Evolutionary conservation across 371 early-diverging fungal species (phyloP), one percentile per base, ranked within the genome.

Genomic region (Syncephalastrum racemosum): DNA sequence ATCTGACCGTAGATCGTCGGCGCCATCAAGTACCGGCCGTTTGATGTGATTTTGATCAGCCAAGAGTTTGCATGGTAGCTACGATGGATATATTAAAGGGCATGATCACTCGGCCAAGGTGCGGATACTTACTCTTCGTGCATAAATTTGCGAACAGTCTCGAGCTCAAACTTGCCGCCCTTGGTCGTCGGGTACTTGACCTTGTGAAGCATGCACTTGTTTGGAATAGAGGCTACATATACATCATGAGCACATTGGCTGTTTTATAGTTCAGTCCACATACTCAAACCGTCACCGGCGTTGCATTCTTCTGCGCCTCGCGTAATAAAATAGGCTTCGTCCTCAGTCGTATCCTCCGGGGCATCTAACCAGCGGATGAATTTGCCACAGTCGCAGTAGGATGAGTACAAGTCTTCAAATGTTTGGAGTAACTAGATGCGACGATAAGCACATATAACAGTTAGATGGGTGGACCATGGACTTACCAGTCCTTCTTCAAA

Each of bases 221-320:
- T 95, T 43, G 90, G 90, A 27, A 82, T 81, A 49, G 91, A 84
- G 27, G 92, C 91, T 89, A 59, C 19, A 36, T 12, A 43, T 13
- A 16, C 18, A 56, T 31, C 36, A 31, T 31, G 36, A 31, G 36
- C 36, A 31, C 36, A 50, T 39, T n/a, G 19, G 15, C 3, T 39
- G 13, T 2, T 4, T 6, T 10, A 3, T 44, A 4, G 25, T 24
- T 23, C 6, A n/a, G 3, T 2, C 15, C 12, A 79, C 85, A 68
- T 77, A 88, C 89, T 83, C 24, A 94, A 81, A 25, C 87, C 85
- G 41, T 91, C 87, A 55, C 88, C 91, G 4, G 85, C 84, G 69
- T 94, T 94, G 46, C 93, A 79, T 43, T 93, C 71, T 71, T 96
- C 96, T 2, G 96, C 93, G 4, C 94, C 95, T 44, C 95, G 81